These are phyloP conservation scores for Cystoderma amianthinum DNA, from an alignment of 768 basidiomycete genomes.

Conservation along the genomic window DNA sequence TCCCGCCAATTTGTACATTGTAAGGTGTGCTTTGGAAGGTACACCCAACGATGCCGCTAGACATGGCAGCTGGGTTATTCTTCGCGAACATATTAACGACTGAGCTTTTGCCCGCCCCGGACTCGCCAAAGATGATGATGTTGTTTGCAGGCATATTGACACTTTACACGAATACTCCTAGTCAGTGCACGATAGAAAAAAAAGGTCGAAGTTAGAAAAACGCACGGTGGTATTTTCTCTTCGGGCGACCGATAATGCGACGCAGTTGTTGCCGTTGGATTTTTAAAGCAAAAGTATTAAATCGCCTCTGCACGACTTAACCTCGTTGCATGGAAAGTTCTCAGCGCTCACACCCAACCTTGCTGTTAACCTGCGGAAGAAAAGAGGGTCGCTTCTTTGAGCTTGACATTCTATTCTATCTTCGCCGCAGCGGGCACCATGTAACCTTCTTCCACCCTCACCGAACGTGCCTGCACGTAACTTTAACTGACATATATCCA, in stretches of 20 bases:
- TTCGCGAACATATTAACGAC: conserved; percentile 25
- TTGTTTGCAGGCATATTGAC: conserved; percentile 8
- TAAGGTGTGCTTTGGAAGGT: conserved; percentile 22
- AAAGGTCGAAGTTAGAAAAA: no score
- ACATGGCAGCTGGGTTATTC: conserved; percentile 17
- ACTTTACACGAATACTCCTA: background rate
- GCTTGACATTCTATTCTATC: no score
- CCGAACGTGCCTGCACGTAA: no score
- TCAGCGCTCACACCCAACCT: no score
- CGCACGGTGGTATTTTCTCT: background rate
- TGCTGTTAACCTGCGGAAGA: no score
- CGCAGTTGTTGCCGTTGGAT: background rate
- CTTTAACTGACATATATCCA: no score
- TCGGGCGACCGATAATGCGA: background rate
- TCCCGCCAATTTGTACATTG: conserved; percentile 16
- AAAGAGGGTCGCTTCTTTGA: no score
- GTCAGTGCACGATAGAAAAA: background rate
- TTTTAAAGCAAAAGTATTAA: background rate
- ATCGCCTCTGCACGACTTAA: background rate
- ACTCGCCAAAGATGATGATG: conserved; percentile 31
- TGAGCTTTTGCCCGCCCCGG: conserved; percentile 22
- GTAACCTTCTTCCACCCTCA: no score
- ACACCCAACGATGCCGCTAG: conserved; percentile 22
- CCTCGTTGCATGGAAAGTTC: conserved; percentile 31
- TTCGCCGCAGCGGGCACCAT: no score